These are phyloP conservation scores for Candida incommunis DNA, from an alignment of 805 yeast species.

Conservation along the genomic window DNA sequence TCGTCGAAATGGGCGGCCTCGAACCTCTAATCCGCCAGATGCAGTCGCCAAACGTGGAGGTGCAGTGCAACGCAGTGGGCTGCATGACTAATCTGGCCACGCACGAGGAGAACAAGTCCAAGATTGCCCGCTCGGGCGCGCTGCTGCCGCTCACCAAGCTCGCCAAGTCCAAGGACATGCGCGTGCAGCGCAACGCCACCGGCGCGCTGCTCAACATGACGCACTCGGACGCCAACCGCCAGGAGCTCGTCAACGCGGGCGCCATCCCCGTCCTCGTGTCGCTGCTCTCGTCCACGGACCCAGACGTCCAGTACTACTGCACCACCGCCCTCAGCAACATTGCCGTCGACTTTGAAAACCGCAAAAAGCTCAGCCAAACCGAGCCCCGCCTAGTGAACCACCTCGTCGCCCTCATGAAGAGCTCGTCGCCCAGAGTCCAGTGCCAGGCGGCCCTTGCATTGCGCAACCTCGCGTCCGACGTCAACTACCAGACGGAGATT, in stretches of 20 bases:
- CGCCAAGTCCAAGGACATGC: conserved; percentile 84
- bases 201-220: conserved; percentile 98
- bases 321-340: conserved; percentile 94
- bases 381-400: conserved; percentile 87
- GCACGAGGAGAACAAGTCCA: conserved; percentile 90
- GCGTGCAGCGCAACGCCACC: conserved; percentile 97
- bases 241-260: conserved; percentile 92
- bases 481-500: conserved; percentile 88
- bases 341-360: conserved; percentile 88
- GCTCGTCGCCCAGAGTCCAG: conserved; percentile 86
- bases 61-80: conserved; percentile 98
- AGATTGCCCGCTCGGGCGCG: conserved; percentile 94
- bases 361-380: conserved; percentile 76
- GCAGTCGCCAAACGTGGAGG: conserved; percentile 95
- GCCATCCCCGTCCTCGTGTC: conserved; percentile 94
- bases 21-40: conserved; percentile 94
- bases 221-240: conserved; percentile 90
- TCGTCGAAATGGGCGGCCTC: conserved; percentile 96
- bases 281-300: conserved; percentile 69
- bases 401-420: conserved; percentile 82
- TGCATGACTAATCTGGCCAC: conserved; percentile 97
- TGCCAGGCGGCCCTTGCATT: conserved; percentile 97
- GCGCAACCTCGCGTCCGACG: conserved; percentile 91
- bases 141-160: conserved; percentile 84
- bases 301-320: conserved; percentile 97